A percentile compares a stretch with the other conserved stretches of the same genome.
Evolutionary conservation across 179 eudicot species (phyloP).

Genomic region (Camellia oleifera): DNA sequence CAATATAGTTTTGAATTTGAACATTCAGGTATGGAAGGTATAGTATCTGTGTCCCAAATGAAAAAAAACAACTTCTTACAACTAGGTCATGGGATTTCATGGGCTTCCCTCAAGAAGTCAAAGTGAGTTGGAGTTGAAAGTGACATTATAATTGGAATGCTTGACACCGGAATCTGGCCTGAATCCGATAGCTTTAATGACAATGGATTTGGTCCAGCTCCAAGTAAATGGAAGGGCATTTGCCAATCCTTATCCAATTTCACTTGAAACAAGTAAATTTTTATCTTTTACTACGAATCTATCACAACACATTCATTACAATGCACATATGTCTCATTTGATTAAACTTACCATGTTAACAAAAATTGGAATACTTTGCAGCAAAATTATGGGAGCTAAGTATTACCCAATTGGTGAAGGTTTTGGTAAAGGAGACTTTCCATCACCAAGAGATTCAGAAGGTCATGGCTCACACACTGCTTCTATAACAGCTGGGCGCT

Average conservation of each 20-base stretch:
- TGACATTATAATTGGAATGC: slow-evolving; percentile 44
- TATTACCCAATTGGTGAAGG: neutral
- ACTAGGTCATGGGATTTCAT: slow-evolving; percentile 50
- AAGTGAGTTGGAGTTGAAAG: slow-evolving; percentile 27
- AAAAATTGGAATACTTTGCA: slow-evolving; percentile 7
- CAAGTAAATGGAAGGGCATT: slow-evolving; percentile 60
- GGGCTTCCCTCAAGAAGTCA: slow-evolving; percentile 28
- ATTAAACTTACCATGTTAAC: no score
- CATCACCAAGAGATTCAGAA: slow-evolving; percentile 20
- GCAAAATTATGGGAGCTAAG: slow-evolving; percentile 39
- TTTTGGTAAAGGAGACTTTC: neutral
- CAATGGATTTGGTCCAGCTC: slow-evolving; percentile 40
- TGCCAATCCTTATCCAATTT: slow-evolving; percentile 41
- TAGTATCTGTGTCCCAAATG: slow-evolving; percentile 42
- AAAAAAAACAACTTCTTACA: slow-evolving; percentile 28
- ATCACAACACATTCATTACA: no score
- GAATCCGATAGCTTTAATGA: slow-evolving; percentile 55
- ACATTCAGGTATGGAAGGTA: slow-evolving; percentile 37
- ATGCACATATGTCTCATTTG: no score
- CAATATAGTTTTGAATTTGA: neutral
- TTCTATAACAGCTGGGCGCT: slow-evolving; percentile 37
- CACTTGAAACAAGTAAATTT: slow-evolving; percentile 40
- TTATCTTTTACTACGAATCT: no score
- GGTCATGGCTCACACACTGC: slow-evolving; percentile 47
- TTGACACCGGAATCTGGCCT: slow-evolving; percentile 67